Evolutionary conservation across 495 filamentous ascomycete genomes (phyloP).

Genomic region (Penicillium ucsense): DNA sequence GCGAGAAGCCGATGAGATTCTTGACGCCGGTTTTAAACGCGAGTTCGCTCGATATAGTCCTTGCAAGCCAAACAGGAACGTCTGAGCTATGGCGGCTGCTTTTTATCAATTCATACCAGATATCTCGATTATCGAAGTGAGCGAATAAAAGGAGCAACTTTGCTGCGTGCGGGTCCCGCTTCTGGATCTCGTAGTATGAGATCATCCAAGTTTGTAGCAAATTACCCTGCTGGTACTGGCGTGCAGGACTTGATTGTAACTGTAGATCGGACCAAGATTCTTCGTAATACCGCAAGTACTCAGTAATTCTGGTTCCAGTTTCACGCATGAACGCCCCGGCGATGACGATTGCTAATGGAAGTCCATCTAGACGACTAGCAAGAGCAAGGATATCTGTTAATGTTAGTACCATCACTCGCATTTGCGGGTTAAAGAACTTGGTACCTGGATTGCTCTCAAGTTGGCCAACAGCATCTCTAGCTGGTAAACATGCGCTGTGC

Average conservation of each 20-base stretch:
- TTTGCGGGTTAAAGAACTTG: neutral
- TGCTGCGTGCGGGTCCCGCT: conserved; percentile 22
- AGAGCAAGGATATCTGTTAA: conserved; percentile 15
- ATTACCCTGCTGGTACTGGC: conserved; percentile 24
- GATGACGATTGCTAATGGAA: conserved; percentile 33
- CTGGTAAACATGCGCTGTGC: conserved; percentile 8
- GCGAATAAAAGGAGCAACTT: conserved; percentile 35
- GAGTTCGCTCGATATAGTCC: conserved; percentile 15
- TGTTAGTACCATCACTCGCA: conserved; percentile 9
- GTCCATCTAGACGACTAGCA: conserved; percentile 23
- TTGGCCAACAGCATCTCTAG: neutral
- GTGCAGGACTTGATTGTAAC: conserved; percentile 17
- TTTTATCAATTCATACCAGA: conserved; percentile 39
- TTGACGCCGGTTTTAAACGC: conserved; percentile 19
- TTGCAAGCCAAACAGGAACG: conserved; percentile 21
- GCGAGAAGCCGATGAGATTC: conserved; percentile 22
- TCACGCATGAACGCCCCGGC: conserved; percentile 32
- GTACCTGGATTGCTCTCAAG: conserved; percentile 9
- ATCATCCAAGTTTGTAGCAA: conserved; percentile 38
- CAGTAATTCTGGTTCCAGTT: conserved; percentile 18
- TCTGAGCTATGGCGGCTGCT: conserved; percentile 4
- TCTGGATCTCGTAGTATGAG: conserved; percentile 30
- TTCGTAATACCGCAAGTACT: conserved; percentile 34
- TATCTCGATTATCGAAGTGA: conserved; percentile 40
- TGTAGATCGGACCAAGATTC: conserved; percentile 30